Conservation (phyloP, 176 grass and related monocot genomes). For the Thalia dealbata region DNA sequence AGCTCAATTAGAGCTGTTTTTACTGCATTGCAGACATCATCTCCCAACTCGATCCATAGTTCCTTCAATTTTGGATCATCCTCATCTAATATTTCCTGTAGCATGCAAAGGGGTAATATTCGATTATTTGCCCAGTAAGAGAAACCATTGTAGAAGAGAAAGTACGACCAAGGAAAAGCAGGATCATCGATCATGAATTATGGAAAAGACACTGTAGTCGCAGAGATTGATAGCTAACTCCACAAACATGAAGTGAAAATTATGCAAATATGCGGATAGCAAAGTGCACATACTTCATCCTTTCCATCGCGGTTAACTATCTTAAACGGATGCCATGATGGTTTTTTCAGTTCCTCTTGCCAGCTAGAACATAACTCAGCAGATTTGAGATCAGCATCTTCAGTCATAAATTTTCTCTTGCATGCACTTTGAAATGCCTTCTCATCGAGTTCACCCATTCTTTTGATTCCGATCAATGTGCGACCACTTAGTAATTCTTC, state of each 20-base stretch:
- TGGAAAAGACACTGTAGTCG: background rate
- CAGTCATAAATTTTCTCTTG: conserved; percentile 33
- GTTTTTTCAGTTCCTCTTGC: conserved; percentile 92
- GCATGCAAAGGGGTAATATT: background rate
- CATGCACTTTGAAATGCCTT: conserved; percentile 62
- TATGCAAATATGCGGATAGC: background rate
- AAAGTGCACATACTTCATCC: conserved; percentile 34
- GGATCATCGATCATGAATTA: too few relatives aligned
- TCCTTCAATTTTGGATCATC: conserved; percentile 49
- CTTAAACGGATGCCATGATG: conserved; percentile 91
- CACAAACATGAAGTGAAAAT: background rate
- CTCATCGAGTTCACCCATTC: conserved; percentile 77
- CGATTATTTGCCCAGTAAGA: background rate
- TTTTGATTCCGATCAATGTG: conserved; percentile 69
- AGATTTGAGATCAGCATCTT: conserved; percentile 38
- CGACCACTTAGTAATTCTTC: conserved; percentile 47
- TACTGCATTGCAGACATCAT: conserved; percentile 74
- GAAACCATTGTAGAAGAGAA: background rate
- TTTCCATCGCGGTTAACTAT: conserved; percentile 32
- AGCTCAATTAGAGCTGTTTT: conserved; percentile 56
- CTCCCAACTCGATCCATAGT: conserved; percentile 57
- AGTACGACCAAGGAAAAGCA: too few relatives aligned
- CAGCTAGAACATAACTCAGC: conserved; percentile 42
- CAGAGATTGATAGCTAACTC: background rate
- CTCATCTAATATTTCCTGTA: conserved; percentile 60